Percentiles rank a stretch among this genome's conserved stretches.
Conservation (phyloP, 331 rosid species). For the Dryas integrifolia region DNA sequence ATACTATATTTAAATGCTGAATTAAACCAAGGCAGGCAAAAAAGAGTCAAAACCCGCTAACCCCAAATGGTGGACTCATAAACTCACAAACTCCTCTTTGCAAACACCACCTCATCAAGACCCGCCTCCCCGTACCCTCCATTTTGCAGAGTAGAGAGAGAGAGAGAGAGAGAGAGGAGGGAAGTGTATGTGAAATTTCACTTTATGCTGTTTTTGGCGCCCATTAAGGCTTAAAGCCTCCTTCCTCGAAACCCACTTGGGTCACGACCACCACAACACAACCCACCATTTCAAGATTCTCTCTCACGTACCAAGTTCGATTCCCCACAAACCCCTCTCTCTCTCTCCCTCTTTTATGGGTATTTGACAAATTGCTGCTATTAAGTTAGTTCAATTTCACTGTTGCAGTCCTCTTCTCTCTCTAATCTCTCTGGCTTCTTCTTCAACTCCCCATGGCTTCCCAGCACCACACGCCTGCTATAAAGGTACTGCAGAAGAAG, state of each 20-base stretch:
- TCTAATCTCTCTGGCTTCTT: conserved; percentile 5
- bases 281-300: conserved; percentile 20
- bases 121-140: not conserved
- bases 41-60: not conserved
- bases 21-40: not conserved
- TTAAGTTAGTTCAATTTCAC: not conserved
- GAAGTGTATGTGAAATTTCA: not conserved
- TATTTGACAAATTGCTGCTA: conserved; percentile 2
- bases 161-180: not conserved
- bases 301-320: conserved; percentile 36
- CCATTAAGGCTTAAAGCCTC: not conserved
- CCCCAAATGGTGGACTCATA: not conserved
- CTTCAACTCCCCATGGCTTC: conserved; percentile 63
- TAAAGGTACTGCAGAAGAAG: conserved; percentile 50
- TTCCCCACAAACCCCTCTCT: conserved; percentile 27
- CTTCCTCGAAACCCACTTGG: not conserved
- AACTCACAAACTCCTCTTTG: not conserved
- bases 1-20: not conserved
- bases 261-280: not conserved
- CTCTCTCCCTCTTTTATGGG: not conserved
- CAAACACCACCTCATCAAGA: too few species aligned
- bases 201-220: conserved; percentile 5
- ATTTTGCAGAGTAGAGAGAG: not conserved
- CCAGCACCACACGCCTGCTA: conserved; percentile 35
- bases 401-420: not conserved